Conservation (phyloP, 495 filamentous ascomycete genomes). For the Penicillium odoratum region DNA sequence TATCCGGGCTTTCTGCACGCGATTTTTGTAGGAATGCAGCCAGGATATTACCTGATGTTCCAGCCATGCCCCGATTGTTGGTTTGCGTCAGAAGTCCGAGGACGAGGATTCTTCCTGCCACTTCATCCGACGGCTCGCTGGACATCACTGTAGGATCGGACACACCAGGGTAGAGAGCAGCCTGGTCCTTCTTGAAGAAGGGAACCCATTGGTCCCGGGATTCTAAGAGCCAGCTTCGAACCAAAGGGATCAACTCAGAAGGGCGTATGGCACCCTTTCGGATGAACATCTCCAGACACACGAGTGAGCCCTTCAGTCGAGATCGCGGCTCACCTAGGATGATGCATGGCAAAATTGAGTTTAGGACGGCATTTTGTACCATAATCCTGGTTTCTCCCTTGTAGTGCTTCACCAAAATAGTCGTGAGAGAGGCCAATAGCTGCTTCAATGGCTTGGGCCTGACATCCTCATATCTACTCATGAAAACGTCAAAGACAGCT, state of each 20-base stretch:
- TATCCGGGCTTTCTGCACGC: conserved; percentile 25
- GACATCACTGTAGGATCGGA: conserved; percentile 10
- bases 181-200: conserved; percentile 33
- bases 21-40: conserved; percentile 55
- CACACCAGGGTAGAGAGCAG: conserved; percentile 26
- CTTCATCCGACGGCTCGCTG: conserved; percentile 11
- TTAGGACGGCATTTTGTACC: conserved; percentile 25
- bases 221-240: conserved; percentile 34
- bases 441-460: conserved; percentile 75
- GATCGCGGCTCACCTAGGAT: conserved; percentile 42
- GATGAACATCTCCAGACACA: conserved; percentile 44
- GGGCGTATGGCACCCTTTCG: conserved; percentile 37
- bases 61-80: conserved; percentile 56
- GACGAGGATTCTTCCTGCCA: conserved; percentile 34
- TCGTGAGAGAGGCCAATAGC: conserved; percentile 59
- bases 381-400: conserved; percentile 23
- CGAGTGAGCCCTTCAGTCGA: conserved; percentile 41
- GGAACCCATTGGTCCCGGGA: conserved; percentile 32
- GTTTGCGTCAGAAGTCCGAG: conserved; percentile 40
- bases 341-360: conserved; percentile 36
- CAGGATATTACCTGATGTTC: conserved; percentile 64
- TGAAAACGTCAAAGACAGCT: conserved; percentile 65
- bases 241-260: conserved; percentile 32
- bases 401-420: conserved; percentile 52
- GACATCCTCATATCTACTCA: conserved; percentile 72